Conservation (phyloP, 345 rosid genomes). For the Hibiscus mutabilis region DNA sequence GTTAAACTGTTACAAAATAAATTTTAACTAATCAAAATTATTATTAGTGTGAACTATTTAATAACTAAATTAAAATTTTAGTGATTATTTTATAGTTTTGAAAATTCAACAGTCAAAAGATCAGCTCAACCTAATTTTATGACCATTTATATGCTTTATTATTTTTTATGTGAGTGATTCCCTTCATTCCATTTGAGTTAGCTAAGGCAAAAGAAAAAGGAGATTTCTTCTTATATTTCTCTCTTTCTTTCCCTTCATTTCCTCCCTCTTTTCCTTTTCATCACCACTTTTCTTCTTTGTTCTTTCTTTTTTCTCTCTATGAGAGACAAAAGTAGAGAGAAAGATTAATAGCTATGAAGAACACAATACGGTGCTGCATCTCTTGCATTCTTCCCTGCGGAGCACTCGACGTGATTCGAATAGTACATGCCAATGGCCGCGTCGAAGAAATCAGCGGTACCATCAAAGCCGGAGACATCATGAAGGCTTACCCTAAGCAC, state of each 20-base stretch:
- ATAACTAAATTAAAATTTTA: no score
- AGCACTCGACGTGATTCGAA: constrained; percentile 85
- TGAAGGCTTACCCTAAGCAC: constrained; percentile 79
- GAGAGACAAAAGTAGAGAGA: constrained; percentile 14
- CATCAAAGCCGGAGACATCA: constrained; percentile 68
- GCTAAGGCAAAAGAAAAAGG: constrained; percentile 18
- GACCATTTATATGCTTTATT: no score
- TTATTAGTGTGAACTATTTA: no score
- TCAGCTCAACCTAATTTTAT: no score
- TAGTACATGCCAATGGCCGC: constrained; percentile 81
- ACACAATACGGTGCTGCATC: constrained; percentile 84
- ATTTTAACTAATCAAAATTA: no score
- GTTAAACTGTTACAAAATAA: no score
- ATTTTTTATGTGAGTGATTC: constrained; percentile 24
- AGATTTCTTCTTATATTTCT: constrained; percentile 6
- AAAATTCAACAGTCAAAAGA: no score
- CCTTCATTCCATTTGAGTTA: constrained; percentile 15
- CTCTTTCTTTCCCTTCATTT: background rate
- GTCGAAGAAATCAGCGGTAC: constrained; percentile 92
- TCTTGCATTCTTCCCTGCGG: constrained; percentile 99
- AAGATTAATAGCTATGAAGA: constrained; percentile 45
- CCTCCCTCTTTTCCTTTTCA: constrained; percentile 13
- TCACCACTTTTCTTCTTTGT: background rate
- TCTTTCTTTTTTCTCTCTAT: constrained; percentile 7
- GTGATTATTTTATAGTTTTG: no score